phyloP scores from a whole-genome alignment of 345 rosid genomes.

The Ceriops decandra region DNA sequence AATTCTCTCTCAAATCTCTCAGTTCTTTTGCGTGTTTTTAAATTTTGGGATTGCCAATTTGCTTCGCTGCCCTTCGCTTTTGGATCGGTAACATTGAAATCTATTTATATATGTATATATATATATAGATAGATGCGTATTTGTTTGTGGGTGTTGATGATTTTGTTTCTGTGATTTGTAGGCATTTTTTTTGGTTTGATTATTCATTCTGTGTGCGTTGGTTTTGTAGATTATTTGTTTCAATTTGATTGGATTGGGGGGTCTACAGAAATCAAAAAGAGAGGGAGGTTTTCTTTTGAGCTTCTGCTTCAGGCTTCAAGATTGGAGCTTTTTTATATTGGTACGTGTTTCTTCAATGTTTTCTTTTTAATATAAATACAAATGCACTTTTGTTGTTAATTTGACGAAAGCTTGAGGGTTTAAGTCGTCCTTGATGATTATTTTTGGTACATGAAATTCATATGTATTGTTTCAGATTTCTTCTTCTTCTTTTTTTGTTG shows the following conservation, averaged over 20 bases:
- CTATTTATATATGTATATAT: too few relatives aligned
- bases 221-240: background rate
- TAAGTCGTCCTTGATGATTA: too few relatives aligned
- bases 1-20: too few relatives aligned
- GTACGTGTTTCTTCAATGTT: background rate
- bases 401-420: background rate
- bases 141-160: too few relatives aligned
- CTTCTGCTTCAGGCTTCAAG: background rate
- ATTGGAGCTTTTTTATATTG: slow-evolving; percentile 8
- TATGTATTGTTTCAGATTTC: too few relatives aligned
- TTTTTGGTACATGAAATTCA: too few relatives aligned
- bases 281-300: background rate
- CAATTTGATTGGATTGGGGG: background rate
- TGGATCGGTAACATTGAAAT: background rate
- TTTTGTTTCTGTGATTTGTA: too few relatives aligned
- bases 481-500: too few relatives aligned
- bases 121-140: too few relatives aligned
- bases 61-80: background rate
- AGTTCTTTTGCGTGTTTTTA: too few relatives aligned
- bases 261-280: background rate
- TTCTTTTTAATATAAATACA: background rate
- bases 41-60: too few relatives aligned
- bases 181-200: background rate
- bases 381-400: background rate
- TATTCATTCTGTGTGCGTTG: background rate